Evolutionary conservation across 768 basidiomycete species (phyloP).

Genomic region (Pisolithus tinctorius): DNA sequence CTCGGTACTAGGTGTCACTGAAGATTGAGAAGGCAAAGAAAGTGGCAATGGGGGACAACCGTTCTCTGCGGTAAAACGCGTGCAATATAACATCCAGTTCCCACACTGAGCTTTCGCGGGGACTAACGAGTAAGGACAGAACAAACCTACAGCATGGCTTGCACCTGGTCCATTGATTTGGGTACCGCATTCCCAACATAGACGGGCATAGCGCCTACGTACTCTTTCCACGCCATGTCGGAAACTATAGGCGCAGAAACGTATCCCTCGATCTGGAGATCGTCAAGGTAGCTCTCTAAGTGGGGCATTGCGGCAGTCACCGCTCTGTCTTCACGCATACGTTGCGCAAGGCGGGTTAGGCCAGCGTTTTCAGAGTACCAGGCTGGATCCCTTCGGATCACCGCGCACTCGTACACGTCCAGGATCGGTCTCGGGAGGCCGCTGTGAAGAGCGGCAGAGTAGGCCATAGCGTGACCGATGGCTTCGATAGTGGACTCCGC

Average conservation of each 20-base stretch:
- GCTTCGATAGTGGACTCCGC: slow-evolving; percentile 48
- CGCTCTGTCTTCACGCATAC: slow-evolving; percentile 40
- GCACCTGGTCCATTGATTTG: slow-evolving; percentile 29
- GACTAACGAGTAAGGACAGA: background rate
- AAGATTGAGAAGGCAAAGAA: background rate
- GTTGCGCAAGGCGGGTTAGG: slow-evolving; percentile 42
- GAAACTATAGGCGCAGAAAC: slow-evolving; percentile 49
- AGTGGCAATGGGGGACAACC: background rate
- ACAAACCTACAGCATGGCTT: slow-evolving; percentile 36
- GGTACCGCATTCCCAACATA: slow-evolving; percentile 38
- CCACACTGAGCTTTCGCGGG: background rate
- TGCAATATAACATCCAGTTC: background rate
- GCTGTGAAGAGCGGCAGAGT: slow-evolving; percentile 42
- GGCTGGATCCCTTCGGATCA: slow-evolving; percentile 47
- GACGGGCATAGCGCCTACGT: slow-evolving; percentile 33
- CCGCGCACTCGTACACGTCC: slow-evolving; percentile 48
- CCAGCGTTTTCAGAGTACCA: slow-evolving; percentile 54
- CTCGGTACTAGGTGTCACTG: background rate
- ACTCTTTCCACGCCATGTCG: slow-evolving; percentile 43
- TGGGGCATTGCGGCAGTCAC: slow-evolving; percentile 38
- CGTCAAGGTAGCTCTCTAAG: slow-evolving; percentile 34
- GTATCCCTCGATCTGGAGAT: slow-evolving; percentile 43
- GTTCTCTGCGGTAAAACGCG: background rate
- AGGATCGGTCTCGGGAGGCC: slow-evolving; percentile 43
- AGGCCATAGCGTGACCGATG: slow-evolving; percentile 59